These are phyloP conservation scores for Malus hybrid DNA, from an alignment of 331 rosid species.

Conservation along the genomic window DNA sequence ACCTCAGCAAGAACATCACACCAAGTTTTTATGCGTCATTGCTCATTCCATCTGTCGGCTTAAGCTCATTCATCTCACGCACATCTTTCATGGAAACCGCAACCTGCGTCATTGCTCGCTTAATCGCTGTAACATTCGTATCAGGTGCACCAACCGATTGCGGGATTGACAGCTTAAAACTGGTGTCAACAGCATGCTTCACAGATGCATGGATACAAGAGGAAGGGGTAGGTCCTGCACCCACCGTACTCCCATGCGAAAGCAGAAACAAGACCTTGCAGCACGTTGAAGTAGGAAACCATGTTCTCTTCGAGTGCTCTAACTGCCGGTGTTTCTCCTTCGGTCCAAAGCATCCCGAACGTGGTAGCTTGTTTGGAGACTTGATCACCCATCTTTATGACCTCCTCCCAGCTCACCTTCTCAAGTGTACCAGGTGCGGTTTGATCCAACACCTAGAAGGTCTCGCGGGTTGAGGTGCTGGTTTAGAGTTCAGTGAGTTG, in stretches of 20 bases:
- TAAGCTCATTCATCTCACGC: conserved; percentile 88
- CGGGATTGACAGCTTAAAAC: conserved; percentile 36
- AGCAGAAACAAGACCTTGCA: conserved; percentile 71
- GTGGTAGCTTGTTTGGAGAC: conserved; percentile 73
- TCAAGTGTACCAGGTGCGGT: conserved; percentile 41
- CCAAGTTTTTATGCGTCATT: no score
- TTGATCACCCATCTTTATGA: conserved; percentile 51
- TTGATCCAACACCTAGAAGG: conserved; percentile 66
- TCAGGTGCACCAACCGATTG: conserved; percentile 25
- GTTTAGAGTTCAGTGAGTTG: conserved; percentile 28
- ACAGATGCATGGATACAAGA: conserved; percentile 48
- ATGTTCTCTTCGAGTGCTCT: conserved; percentile 65
- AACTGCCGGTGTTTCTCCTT: conserved; percentile 35
- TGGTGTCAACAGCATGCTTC: conserved; percentile 67
- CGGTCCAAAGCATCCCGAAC: conserved; percentile 90
- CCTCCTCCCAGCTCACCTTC: conserved; percentile 74
- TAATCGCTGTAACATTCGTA: conserved; percentile 70
- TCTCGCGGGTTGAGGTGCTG: conserved; percentile 67
- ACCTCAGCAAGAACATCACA: no score
- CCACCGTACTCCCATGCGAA: conserved; percentile 61
- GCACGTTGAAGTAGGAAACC: conserved; percentile 53
- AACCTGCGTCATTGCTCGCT: conserved; percentile 67
- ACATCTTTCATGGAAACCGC: conserved; percentile 84
- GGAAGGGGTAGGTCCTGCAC: conserved; percentile 75
- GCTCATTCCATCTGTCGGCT: conserved; percentile 14